Evolutionary conservation across 176 grass and related monocot genomes (phyloP).

Genomic region (Coix lacrymajobi): DNA sequence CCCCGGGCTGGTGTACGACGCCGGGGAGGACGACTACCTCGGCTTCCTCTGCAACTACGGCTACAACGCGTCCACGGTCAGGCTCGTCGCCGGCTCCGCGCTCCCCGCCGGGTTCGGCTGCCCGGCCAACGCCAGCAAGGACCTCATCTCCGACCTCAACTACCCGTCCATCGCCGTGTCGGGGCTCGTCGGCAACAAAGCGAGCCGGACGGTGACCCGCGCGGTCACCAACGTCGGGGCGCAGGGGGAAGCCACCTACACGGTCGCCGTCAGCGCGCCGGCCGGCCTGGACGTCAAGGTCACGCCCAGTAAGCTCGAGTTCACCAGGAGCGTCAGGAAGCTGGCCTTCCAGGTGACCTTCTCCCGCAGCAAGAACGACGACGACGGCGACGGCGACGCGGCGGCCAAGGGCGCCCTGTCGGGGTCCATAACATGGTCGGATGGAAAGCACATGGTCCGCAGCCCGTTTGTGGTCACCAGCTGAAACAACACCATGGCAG

Average conservation of each 20-base stretch:
- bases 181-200: background rate
- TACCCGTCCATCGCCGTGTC: conserved; percentile 79
- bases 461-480: conserved; percentile 55
- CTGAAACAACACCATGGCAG: background rate
- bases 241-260: conserved; percentile 41
- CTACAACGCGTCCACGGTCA: conserved; percentile 50
- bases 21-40: conserved; percentile 50
- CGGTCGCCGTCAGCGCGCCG: conserved; percentile 36
- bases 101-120: conserved; percentile 44
- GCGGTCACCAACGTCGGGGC: conserved; percentile 61
- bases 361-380: background rate
- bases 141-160: conserved; percentile 82
- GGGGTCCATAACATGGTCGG: conserved; percentile 80
- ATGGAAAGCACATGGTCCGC: conserved; percentile 67
- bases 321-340: conserved; percentile 39
- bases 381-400: background rate
- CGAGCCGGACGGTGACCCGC: conserved; percentile 30
- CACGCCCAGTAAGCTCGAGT: conserved; percentile 58
- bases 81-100: conserved; percentile 42
- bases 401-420: conserved; percentile 30
- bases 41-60: conserved; percentile 88
- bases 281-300: conserved; percentile 59
- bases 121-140: conserved; percentile 53
- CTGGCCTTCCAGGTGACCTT: conserved; percentile 69
- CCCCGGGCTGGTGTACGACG: conserved; percentile 73